These are phyloP conservation scores for Monilinia fructigena DNA, from an alignment of 2,329 filamentous ascomycete species.

Conservation along the genomic window DNA sequence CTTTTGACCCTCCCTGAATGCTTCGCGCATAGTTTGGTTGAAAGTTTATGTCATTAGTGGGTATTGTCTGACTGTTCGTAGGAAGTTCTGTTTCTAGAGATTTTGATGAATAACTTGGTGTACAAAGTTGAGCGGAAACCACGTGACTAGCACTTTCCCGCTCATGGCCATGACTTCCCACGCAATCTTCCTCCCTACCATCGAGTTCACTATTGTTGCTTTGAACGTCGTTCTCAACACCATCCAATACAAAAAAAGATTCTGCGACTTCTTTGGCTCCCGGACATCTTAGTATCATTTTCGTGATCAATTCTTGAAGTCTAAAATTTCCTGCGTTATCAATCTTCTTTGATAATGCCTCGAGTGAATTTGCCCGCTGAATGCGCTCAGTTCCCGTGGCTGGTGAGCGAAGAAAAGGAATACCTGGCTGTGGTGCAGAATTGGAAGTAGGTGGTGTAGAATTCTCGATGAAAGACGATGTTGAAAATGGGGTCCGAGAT, in stretches of 20 bases:
- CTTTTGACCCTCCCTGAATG: neutral
- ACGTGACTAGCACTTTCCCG: neutral
- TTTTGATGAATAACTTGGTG: no score
- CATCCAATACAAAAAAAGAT: neutral
- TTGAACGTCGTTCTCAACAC: neutral
- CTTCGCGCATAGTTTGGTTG: neutral
- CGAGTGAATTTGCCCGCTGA: neutral
- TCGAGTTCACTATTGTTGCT: neutral
- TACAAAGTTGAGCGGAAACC: fast-evolving
- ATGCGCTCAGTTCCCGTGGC: neutral
- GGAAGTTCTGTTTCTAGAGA: neutral
- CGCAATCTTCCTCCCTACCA: neutral
- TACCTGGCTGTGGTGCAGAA: neutral
- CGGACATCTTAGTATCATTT: slow-evolving; percentile 5
- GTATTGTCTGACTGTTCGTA: neutral
- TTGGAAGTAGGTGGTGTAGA: neutral
- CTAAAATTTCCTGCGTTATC: slow-evolving; percentile 2
- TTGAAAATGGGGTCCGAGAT: no score
- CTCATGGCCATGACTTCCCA: neutral
- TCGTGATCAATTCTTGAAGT: slow-evolving; percentile 7
- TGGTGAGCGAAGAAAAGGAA: neutral
- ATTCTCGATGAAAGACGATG: neutral
- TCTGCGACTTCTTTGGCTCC: slow-evolving; percentile 13
- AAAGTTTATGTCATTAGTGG: neutral
- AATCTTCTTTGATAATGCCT: slow-evolving; percentile 9